Evolutionary conservation across 2,329 filamentous ascomycete genomes (phyloP).

Genomic region (Fusarium beomiforme): DNA sequence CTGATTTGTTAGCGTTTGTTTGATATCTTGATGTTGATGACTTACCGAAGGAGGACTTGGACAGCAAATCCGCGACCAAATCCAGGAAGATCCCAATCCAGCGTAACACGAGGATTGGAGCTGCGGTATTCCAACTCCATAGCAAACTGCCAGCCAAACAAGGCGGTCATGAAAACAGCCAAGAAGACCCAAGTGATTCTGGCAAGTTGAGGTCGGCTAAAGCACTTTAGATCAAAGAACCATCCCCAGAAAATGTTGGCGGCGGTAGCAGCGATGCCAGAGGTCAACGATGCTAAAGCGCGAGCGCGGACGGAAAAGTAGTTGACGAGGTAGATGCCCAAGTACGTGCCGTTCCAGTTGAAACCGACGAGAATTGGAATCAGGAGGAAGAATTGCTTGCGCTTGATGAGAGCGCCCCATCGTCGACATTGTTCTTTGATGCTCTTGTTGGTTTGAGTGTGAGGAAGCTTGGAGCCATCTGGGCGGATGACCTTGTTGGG

Average conservation of each 20-base stretch:
- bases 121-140: conserved; percentile 58
- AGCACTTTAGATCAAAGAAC: conserved; percentile 56
- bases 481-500: conserved; percentile 39
- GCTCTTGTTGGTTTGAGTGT: conserved; percentile 20
- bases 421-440: conserved; percentile 27
- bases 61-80: conserved; percentile 59
- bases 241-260: conserved; percentile 61
- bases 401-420: conserved; percentile 50
- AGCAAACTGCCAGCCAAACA: conserved; percentile 59
- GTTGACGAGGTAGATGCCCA: conserved; percentile 62
- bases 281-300: conserved; percentile 56
- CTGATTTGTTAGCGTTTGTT: conserved; percentile 12
- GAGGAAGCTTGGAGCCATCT: conserved; percentile 29
- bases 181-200: conserved; percentile 55
- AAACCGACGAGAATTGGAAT: conserved; percentile 61
- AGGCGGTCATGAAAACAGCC: conserved; percentile 52
- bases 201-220: conserved; percentile 55
- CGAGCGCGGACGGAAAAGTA: conserved; percentile 62
- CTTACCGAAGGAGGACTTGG: conserved; percentile 58
- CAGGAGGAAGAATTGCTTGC: conserved; percentile 58
- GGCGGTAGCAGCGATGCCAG: conserved; percentile 55
- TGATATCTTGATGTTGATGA: rapidly evolving
- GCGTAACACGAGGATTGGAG: conserved; percentile 49
- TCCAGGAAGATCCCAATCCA: conserved; percentile 57
- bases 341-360: conserved; percentile 61